Base-by-base conservation (phyloP, 192 early-diverging fungal species). In the Backusella mclennaniae region DNA sequence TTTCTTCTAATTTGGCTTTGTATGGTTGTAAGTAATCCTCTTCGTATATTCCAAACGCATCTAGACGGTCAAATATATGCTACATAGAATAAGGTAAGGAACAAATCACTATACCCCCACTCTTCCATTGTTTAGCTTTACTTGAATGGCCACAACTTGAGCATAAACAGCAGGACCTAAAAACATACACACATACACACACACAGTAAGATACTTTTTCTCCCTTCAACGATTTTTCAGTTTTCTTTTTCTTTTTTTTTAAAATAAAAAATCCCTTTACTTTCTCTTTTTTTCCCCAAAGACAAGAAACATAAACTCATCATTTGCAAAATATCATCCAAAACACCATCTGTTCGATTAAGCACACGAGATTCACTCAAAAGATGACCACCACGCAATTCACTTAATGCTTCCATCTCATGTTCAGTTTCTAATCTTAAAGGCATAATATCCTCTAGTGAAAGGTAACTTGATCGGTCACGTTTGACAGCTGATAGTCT, bases 301-400 rank as follows among this genome's bases (percentile, higher is more conserved):
- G 90, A 88, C 81, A 94, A 80, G 76, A 91, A 94, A 76, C 91
- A 91, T 73, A 94, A 83, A 44, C 90, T 92, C 29, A 94, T 86
- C 66, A 94, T 85, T 70, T 92, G 90, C 81, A 90, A 93, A 71
- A 92, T 86, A 35, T 94, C 93, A 46, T 94, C 93, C 15, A 93
- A 81, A 31, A 93, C 83, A 66, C 85, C 87, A 74, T 94, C 91
- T 31, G 89, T 83, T 35, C 89, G 81, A 81, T 90, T 84, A 1
- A 68, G 12, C 21, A 66, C 69, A 15, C 19, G 41, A 33, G 36
- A 9, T 35, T 73, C 78, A n/a, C 63, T 21, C 2, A 79, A 39
- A 8, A 79, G 35, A 21, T 35, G 29, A 23, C 78, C 78, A 3
- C 73, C 71, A 17, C 83, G 77, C 23, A 79, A 35, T 19, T 76